Evolutionary conservation across 352 stramenopile genomes (phyloP).

Genomic region (Globisporangium acanthophoron): DNA sequence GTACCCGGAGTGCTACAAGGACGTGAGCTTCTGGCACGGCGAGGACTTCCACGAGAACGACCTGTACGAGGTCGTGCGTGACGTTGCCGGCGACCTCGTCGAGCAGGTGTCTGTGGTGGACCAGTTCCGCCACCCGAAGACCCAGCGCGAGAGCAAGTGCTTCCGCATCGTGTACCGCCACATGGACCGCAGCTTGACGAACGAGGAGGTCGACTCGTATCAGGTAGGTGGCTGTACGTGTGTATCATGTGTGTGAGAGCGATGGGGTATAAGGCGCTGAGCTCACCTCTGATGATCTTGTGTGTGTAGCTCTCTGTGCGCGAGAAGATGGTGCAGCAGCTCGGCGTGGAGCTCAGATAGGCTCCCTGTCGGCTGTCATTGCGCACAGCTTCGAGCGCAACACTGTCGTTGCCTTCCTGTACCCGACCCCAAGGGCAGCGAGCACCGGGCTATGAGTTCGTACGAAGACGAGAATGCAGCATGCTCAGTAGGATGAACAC

Average conservation of each 20-base stretch:
- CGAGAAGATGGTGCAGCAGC: conserved; percentile 56
- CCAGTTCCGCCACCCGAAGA: conserved; percentile 97
- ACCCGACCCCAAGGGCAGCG: not conserved
- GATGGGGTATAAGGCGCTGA: not conserved
- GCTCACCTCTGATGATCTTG: conserved; percentile 1
- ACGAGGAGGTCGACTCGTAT: conserved; percentile 97
- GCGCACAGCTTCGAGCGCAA: not conserved
- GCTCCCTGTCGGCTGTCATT: not conserved
- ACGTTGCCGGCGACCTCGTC: conserved; percentile 96
- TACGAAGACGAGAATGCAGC: no score
- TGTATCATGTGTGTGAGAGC: not conserved
- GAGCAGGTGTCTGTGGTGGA: conserved; percentile 92
- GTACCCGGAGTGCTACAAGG: conserved; percentile 98
- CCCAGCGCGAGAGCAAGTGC: conserved; percentile 92
- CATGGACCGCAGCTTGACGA: conserved; percentile 98
- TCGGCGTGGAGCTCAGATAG: conserved; percentile 91
- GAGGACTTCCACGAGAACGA: conserved; percentile 95
- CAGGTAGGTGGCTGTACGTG: conserved; percentile 55
- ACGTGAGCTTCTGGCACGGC: conserved; percentile 97
- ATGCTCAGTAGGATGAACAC: no score
- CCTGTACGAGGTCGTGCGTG: conserved; percentile 95
- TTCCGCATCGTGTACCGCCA: conserved; percentile 98
- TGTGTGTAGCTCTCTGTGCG: conserved; percentile 57
- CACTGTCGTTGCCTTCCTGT: no score
- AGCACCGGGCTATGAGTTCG: not conserved